phyloP scores from a whole-genome alignment of 441 rosid species.

The Populus tomentosa region DNA sequence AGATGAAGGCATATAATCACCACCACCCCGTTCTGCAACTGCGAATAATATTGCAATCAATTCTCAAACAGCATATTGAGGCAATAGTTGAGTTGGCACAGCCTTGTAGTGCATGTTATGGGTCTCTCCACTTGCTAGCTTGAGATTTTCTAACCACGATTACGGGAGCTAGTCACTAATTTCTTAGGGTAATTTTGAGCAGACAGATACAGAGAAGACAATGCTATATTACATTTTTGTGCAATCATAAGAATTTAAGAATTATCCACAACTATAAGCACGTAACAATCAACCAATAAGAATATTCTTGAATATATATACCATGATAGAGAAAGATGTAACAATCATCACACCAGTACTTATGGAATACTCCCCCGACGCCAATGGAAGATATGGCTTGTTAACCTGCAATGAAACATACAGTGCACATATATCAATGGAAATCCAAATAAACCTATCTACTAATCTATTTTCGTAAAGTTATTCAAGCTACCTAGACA shows the following conservation, averaged over 20 bases:
- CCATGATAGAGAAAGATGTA: conserved; percentile 70
- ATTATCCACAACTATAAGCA: background rate
- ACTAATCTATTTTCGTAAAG: background rate
- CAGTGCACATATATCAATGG: background rate
- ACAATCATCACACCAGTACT: conserved; percentile 62
- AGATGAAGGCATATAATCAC: background rate
- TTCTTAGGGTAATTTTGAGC: background rate
- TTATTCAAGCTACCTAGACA: background rate
- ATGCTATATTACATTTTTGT: background rate
- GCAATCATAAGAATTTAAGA: background rate
- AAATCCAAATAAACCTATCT: background rate
- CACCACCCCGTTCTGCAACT: background rate
- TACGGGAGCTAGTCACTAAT: background rate
- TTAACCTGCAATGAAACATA: conserved; percentile 59
- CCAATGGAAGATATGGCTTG: conserved; percentile 96
- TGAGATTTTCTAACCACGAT: background rate
- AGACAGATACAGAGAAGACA: background rate
- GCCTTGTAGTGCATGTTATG: background rate
- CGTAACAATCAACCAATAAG: background rate
- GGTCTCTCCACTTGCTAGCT: background rate
- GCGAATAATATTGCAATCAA: background rate
- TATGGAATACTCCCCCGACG: conserved; percentile 87
- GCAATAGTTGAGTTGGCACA: background rate
- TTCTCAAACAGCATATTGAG: background rate
- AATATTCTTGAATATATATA: conserved; percentile 21